A percentile compares a stretch with the other conserved stretches of the same genome.
Evolutionary conservation across 768 basidiomycete genomes (phyloP).

Genomic region (Calvatia gigantea): DNA sequence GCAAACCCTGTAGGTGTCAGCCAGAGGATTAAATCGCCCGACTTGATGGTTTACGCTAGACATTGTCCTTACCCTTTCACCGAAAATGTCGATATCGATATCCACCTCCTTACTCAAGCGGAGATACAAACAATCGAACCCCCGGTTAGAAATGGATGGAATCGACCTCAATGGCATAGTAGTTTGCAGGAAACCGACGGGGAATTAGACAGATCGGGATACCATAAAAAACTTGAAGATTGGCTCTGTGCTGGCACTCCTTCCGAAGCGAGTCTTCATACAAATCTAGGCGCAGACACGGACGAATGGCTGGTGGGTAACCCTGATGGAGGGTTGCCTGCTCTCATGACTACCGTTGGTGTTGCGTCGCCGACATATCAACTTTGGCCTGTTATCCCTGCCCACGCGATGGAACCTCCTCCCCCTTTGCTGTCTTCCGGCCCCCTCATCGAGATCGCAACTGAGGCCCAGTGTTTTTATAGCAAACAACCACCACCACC

Average conservation of each 20-base stretch:
- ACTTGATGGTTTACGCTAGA: background rate
- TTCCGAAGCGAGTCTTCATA: background rate
- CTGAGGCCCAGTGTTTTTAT: no score
- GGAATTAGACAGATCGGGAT: background rate
- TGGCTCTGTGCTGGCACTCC: background rate
- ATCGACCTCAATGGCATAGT: background rate
- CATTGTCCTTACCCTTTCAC: background rate
- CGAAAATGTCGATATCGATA: background rate
- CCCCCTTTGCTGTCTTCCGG: background rate
- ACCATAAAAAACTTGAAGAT: background rate
- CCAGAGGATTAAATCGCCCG: background rate
- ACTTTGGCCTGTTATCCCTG: background rate
- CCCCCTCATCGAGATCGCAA: background rate
- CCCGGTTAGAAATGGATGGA: background rate
- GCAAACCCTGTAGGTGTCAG: background rate
- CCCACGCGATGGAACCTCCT: background rate
- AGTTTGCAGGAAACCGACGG: background rate
- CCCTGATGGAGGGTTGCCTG: background rate
- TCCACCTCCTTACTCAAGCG: background rate
- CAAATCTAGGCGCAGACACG: background rate
- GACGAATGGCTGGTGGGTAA: background rate
- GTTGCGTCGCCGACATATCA: background rate
- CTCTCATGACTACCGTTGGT: background rate
- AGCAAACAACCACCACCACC: background rate
- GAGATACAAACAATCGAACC: background rate